These are phyloP conservation scores for Trichothecium roseum DNA, from an alignment of 2,329 filamentous ascomycete genomes.

Conservation along the genomic window DNA sequence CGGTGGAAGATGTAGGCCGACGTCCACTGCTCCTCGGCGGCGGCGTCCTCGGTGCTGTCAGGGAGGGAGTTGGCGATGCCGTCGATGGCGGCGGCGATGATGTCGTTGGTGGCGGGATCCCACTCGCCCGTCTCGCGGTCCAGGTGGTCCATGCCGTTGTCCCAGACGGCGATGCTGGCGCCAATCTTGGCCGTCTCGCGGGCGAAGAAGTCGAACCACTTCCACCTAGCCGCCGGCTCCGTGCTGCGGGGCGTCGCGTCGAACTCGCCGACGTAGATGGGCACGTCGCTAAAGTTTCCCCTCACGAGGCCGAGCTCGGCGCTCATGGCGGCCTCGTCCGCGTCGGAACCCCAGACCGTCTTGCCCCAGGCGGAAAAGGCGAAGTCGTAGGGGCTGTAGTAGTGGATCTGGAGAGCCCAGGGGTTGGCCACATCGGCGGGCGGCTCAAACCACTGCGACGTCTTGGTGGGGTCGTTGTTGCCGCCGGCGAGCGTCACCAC, in stretches of 20 bases:
- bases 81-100: slow-evolving; percentile 32
- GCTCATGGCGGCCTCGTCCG: slow-evolving; percentile 37
- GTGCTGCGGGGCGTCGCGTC: slow-evolving; percentile 36
- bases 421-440: slow-evolving; percentile 40
- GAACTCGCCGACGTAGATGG: slow-evolving; percentile 48
- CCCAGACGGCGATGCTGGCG: slow-evolving; percentile 44
- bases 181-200: slow-evolving; percentile 36
- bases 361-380: slow-evolving; percentile 44
- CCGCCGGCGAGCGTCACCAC: slow-evolving; percentile 46
- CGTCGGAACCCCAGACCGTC: slow-evolving; percentile 46
- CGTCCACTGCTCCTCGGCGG: slow-evolving; percentile 31
- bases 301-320: slow-evolving; percentile 39
- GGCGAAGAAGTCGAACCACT: slow-evolving; percentile 44
- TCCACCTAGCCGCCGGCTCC: slow-evolving; percentile 46
- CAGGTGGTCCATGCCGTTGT: slow-evolving; percentile 46
- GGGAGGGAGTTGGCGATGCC: slow-evolving; percentile 36
- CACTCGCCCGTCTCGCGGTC: slow-evolving; percentile 36
- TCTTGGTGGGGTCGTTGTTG: slow-evolving; percentile 40
- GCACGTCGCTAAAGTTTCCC: slow-evolving; percentile 43
- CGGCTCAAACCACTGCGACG: slow-evolving; percentile 40
- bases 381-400: slow-evolving; percentile 46
- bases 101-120: slow-evolving; percentile 37
- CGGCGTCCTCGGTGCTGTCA: slow-evolving; percentile 37
- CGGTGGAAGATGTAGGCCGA: slow-evolving; percentile 47
- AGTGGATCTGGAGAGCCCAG: slow-evolving; percentile 52